Percentiles rank a stretch among this genome's conserved stretches.
Evolutionary conservation across 345 rosid species (phyloP).

Genomic region (Syzygium aqueum): DNA sequence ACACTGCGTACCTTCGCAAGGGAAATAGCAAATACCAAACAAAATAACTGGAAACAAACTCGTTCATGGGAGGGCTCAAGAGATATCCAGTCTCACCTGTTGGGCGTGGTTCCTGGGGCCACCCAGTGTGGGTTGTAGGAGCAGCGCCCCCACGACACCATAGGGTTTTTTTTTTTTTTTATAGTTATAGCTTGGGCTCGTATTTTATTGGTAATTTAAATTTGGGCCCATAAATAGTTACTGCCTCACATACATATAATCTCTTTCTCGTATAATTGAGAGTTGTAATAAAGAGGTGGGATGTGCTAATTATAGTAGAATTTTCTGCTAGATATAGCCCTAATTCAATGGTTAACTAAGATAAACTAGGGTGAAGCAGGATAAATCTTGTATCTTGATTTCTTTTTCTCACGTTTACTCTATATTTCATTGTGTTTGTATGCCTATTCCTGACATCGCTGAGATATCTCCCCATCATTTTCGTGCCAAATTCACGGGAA

Average conservation of each 20-base stretch:
- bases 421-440: too few species aligned
- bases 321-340: not conserved
- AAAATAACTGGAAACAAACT: not conserved
- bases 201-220: too few species aligned
- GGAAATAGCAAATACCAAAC: not conserved
- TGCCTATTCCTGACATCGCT: not conserved
- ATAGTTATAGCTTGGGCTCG: not conserved
- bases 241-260: not conserved
- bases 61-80: not conserved
- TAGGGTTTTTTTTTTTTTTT: not conserved
- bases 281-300: too few species aligned
- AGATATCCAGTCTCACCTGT: not conserved
- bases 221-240: not conserved
- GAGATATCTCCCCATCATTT: not conserved
- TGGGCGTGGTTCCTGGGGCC: accelerated
- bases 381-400: not conserved
- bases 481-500: not conserved
- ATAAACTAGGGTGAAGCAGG: not conserved
- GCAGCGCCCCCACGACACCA: too few species aligned
- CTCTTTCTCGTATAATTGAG: too few species aligned
- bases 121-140: not conserved
- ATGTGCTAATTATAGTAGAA: too few species aligned
- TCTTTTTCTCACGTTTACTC: not conserved
- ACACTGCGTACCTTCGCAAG: not conserved
- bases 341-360: not conserved